Conservation (phyloP, 1,284 basidiomycete species). For the Schizophyllum amplum region DNA sequence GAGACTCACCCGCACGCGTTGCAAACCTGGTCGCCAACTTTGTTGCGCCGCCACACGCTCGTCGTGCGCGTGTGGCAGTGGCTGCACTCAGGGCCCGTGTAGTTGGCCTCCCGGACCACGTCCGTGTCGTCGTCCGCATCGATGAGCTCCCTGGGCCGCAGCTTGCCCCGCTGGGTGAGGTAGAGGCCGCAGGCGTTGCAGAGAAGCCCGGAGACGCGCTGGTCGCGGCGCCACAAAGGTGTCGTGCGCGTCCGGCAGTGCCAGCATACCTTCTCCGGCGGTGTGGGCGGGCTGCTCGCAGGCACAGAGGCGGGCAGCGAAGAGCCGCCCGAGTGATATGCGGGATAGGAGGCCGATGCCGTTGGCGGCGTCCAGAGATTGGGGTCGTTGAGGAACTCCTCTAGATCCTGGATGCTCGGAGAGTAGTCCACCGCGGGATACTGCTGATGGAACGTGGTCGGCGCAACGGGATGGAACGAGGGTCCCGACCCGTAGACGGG, state of each 20-base stretch:
- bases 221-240: slow-evolving; percentile 10
- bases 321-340: background rate
- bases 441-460: background rate
- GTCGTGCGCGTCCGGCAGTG: background rate
- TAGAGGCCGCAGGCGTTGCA: slow-evolving; percentile 14
- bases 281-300: background rate
- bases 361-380: background rate
- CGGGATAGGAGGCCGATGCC: background rate
- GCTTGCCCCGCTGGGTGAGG: slow-evolving; percentile 11
- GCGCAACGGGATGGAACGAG: background rate
- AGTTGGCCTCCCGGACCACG: background rate
- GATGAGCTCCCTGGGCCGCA: slow-evolving; percentile 13
- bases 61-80: slow-evolving; percentile 13
- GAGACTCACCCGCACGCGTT: slow-evolving; percentile 13
- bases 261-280: background rate
- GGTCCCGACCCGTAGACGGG: background rate
- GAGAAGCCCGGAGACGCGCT: slow-evolving; percentile 6
- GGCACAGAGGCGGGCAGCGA: background rate
- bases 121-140: slow-evolving; percentile 11
- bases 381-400: background rate
- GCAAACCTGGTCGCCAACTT: slow-evolving; percentile 10
- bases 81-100: slow-evolving; percentile 8
- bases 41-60: slow-evolving; percentile 11
- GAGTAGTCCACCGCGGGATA: background rate
- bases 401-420: background rate